Evolutionary conservation across 1,139 yeast species (phyloP), one percentile per base, ranked within the genome.

Genomic region (Suhomyces bokatorum): DNA sequence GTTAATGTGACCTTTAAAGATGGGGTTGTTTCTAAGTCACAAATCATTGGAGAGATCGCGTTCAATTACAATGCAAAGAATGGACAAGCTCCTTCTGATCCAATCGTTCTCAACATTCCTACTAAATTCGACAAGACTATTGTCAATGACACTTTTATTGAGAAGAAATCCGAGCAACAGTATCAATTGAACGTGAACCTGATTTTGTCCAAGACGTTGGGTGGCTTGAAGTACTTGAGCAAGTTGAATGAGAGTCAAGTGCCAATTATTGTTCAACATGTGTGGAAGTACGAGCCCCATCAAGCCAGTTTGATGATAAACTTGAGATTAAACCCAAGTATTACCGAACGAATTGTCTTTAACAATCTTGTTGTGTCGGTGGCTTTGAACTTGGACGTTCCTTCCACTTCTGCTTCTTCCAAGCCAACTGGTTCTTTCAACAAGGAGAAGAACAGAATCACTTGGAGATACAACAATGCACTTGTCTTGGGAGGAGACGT

Each of bases 401-500:
- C 81, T 22, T 75, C 85, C 3, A 68, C 76, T 1, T 77, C 89
- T 22, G 97, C 97, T 1, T 82, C 90, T 49, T 86, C 96, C 11
- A 87, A 87, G 59, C 98, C 98, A 4, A 83, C 87, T 46, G 98
- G 97, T 41, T 80, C 95, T 1, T 89, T 89, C 71, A 88, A 85
- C 65, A 84, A 81, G 60, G 97, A 88, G 39, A 83, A 81, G 59
- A 86, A 82, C 56, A 80, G 97, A 64, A 84, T 91, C 46, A 85
- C 93, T 1, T 90, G 97, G 97, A 79, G 87, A 60, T 82, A 79
- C 58, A 64, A 67, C 29, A 67, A 70, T 30, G 81, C 85, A 3
- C 56, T 85, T 24, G 60, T 57, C 7, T 71, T 83, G 46, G 57
- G 64, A 24, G 58, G 62, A 30, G 44, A 32, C 12, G 44, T 37